These are phyloP conservation scores for Sugiyamaella chiloensis DNA, from an alignment of 805 yeast species.

Conservation along the genomic window DNA sequence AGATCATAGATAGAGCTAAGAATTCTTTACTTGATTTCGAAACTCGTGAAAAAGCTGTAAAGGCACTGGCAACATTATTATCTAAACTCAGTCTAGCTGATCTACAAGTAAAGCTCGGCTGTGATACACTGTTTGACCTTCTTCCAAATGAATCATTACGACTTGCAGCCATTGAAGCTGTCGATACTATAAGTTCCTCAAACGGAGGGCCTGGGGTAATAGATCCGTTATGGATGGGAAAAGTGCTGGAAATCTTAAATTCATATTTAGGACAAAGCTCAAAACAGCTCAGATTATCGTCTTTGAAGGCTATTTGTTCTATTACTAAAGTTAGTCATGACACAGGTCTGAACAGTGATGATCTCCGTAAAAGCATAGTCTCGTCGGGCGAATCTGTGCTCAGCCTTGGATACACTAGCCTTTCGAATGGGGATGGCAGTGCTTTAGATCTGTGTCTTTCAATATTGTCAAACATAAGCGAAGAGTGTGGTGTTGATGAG, in stretches of 20 bases:
- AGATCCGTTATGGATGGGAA: constrained; percentile 25
- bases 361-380: background rate
- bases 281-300: constrained; percentile 24
- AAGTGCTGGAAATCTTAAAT: constrained; percentile 20
- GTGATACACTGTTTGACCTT: constrained; percentile 33
- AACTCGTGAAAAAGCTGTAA: constrained; percentile 37
- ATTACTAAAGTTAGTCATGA: background rate
- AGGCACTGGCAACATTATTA: constrained; percentile 31
- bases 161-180: constrained; percentile 31
- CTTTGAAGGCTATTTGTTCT: constrained; percentile 20
- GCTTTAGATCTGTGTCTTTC: background rate
- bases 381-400: background rate
- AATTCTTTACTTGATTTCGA: constrained; percentile 38
- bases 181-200: constrained; percentile 24
- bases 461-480: background rate
- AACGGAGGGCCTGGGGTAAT: constrained; percentile 7
- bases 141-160: constrained; percentile 39
- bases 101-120: constrained; percentile 30
- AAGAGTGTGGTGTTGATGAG: background rate
- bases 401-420: background rate
- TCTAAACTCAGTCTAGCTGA: constrained; percentile 25
- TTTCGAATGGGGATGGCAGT: background rate
- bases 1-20: constrained; percentile 36
- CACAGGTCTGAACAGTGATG: background rate
- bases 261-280: constrained; percentile 24